Evolutionary conservation across 768 basidiomycete genomes (phyloP).

Genomic region (Podaxis sp.): DNA sequence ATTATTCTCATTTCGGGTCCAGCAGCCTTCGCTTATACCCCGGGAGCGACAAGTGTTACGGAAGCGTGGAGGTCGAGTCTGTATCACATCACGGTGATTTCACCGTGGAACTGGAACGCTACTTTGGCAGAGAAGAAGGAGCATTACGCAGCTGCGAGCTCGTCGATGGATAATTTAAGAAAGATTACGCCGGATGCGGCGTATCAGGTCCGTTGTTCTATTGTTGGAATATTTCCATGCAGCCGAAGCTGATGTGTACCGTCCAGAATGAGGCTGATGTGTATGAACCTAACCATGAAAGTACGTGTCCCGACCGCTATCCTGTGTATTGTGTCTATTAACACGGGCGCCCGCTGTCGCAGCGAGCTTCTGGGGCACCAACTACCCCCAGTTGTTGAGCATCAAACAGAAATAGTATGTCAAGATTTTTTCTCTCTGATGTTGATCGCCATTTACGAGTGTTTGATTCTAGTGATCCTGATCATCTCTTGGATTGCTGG

Average conservation of each 20-base stretch:
- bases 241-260: neutral
- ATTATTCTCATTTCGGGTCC: slow-evolving; percentile 40
- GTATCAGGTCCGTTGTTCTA: slow-evolving; percentile 31
- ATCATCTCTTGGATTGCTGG: slow-evolving; percentile 45
- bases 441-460: neutral
- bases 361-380: slow-evolving; percentile 41
- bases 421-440: neutral
- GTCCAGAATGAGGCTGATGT: slow-evolving; percentile 45
- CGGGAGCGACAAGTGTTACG: slow-evolving; percentile 37
- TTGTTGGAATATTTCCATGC: neutral
- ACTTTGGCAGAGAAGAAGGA: slow-evolving; percentile 29
- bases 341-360: neutral
- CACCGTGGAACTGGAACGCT: slow-evolving; percentile 43
- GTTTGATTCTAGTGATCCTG: slow-evolving; percentile 33
- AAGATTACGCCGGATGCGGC: slow-evolving; percentile 40
- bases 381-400: slow-evolving; percentile 33
- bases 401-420: slow-evolving; percentile 47
- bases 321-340: neutral
- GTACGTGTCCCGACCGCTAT: slow-evolving; percentile 17
- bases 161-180: slow-evolving; percentile 35
- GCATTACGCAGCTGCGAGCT: slow-evolving; percentile 29
- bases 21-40: slow-evolving; percentile 25
- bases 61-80: slow-evolving; percentile 40
- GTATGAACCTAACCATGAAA: slow-evolving; percentile 40
- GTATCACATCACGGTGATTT: slow-evolving; percentile 40